Evolutionary conservation across 768 basidiomycete species (phyloP).

Genomic region (Trametes cingulata): DNA sequence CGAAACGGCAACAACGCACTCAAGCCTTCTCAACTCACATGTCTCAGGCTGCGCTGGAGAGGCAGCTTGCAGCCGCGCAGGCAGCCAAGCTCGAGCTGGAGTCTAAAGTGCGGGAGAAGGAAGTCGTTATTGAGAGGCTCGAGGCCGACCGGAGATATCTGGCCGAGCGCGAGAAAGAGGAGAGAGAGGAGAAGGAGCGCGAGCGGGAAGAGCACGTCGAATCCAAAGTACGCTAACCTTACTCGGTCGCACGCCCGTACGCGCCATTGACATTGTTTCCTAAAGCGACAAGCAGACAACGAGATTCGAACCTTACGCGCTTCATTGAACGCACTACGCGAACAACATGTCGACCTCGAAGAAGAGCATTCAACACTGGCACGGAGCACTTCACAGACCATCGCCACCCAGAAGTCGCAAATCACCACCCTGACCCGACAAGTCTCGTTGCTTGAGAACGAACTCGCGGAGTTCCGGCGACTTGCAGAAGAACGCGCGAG

Average conservation of each 20-base stretch:
- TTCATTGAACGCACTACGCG: conserved; percentile 49
- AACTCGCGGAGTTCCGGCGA: conserved; percentile 44
- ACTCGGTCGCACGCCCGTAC: neutral
- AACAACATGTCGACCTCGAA: conserved; percentile 61
- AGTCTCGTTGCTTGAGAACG: conserved; percentile 46
- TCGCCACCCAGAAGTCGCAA: conserved; percentile 52
- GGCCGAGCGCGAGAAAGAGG: conserved; percentile 66
- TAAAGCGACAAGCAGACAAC: conserved; percentile 49
- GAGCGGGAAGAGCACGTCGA: conserved; percentile 51
- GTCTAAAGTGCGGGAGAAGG: conserved; percentile 65
- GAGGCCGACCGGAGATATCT: conserved; percentile 72
- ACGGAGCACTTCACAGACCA: conserved; percentile 49
- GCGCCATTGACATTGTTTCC: neutral
- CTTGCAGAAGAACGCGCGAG: conserved; percentile 44
- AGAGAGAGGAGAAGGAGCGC: conserved; percentile 64
- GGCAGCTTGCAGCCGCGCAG: conserved; percentile 65
- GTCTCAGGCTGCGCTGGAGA: conserved; percentile 62
- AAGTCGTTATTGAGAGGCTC: conserved; percentile 59
- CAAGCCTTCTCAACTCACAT: conserved; percentile 64
- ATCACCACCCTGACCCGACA: conserved; percentile 50
- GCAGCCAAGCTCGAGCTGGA: conserved; percentile 66
- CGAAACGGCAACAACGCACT: conserved; percentile 68
- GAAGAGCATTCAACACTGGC: conserved; percentile 53
- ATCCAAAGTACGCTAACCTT: conserved; percentile 54
- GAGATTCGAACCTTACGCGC: conserved; percentile 55